These are phyloP conservation scores for Trichoderma sp. DNA, from an alignment of 2,329 filamentous ascomycete species.

Conservation along the genomic window DNA sequence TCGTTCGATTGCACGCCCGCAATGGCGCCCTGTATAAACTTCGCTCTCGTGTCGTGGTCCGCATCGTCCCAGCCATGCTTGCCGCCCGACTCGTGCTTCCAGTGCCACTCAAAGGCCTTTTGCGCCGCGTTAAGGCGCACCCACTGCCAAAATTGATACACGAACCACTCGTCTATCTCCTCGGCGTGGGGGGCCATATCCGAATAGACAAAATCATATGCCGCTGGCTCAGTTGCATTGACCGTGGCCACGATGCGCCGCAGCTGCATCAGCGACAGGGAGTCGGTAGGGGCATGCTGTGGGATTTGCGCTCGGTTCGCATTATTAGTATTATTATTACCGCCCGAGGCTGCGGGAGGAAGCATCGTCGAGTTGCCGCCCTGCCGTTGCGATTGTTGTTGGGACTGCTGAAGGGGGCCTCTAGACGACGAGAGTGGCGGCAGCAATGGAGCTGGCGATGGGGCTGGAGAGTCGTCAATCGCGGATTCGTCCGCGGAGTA, in stretches of 20 bases:
- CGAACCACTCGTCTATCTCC: slow-evolving; percentile 97
- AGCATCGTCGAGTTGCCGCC: not conserved
- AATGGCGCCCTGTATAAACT: slow-evolving; percentile 58
- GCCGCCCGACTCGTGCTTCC: slow-evolving; percentile 52
- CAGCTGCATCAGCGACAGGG: slow-evolving; percentile 71
- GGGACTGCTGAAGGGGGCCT: slow-evolving; percentile 18
- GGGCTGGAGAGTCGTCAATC: slow-evolving; percentile 37
- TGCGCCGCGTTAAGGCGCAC: slow-evolving; percentile 73
- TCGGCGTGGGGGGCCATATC: slow-evolving; percentile 74
- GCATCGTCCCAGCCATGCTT: slow-evolving; percentile 63
- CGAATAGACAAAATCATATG: slow-evolving; percentile 82
- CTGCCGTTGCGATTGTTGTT: slow-evolving; percentile 15
- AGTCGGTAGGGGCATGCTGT: slow-evolving; percentile 56
- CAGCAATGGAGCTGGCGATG: slow-evolving; percentile 32
- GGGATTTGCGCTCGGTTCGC: slow-evolving; percentile 31
- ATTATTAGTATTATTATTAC: slow-evolving; percentile 18
- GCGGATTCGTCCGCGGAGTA: slow-evolving; percentile 32
- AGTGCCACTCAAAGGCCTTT: slow-evolving; percentile 73
- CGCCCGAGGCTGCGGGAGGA: not conserved
- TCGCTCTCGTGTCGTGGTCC: slow-evolving; percentile 51
- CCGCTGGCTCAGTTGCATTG: slow-evolving; percentile 63
- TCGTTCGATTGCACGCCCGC: slow-evolving; percentile 44
- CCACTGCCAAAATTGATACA: slow-evolving; percentile 84
- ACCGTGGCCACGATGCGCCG: slow-evolving; percentile 71
- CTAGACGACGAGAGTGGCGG: slow-evolving; percentile 24